Conservation (phyloP, 768 basidiomycete species). For the Lactarius indigo region DNA sequence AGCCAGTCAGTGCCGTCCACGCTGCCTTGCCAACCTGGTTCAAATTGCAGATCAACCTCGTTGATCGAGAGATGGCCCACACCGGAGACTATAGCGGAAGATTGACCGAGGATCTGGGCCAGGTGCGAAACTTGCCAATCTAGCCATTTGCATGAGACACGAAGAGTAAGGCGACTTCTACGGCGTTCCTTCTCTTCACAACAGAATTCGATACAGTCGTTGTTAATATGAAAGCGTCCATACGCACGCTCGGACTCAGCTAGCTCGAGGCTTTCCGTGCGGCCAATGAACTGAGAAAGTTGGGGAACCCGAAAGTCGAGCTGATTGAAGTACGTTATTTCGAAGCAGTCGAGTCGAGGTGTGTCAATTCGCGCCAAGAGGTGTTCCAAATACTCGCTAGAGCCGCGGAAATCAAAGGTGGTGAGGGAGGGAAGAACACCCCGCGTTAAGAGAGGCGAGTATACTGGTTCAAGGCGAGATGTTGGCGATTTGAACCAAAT, state of each 20-base stretch:
- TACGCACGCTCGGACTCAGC: neutral
- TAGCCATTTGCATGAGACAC: neutral
- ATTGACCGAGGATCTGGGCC: slow-evolving; percentile 2
- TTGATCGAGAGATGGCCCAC: neutral
- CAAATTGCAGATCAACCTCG: neutral
- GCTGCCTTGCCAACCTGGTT: neutral
- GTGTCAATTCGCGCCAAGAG: neutral
- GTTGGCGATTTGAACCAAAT: neutral
- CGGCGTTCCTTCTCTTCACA: neutral
- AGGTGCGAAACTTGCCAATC: slow-evolving; percentile 10
- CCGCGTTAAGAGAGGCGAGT: neutral
- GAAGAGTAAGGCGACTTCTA: neutral
- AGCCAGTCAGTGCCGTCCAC: neutral
- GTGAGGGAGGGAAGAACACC: neutral
- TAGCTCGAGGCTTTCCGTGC: neutral
- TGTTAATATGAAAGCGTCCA: neutral
- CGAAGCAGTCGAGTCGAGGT: neutral
- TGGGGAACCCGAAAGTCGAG: neutral
- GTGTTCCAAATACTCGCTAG: neutral
- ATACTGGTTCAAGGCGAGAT: neutral
- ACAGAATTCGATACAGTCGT: neutral
- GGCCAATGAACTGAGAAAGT: no score
- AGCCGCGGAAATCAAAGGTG: slow-evolving; percentile 5
- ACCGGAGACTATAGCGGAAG: neutral
- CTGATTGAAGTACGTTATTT: neutral